phyloP scores from a whole-genome alignment of 2,329 filamentous ascomycete species.

The Aspergillus carbonarius region DNA sequence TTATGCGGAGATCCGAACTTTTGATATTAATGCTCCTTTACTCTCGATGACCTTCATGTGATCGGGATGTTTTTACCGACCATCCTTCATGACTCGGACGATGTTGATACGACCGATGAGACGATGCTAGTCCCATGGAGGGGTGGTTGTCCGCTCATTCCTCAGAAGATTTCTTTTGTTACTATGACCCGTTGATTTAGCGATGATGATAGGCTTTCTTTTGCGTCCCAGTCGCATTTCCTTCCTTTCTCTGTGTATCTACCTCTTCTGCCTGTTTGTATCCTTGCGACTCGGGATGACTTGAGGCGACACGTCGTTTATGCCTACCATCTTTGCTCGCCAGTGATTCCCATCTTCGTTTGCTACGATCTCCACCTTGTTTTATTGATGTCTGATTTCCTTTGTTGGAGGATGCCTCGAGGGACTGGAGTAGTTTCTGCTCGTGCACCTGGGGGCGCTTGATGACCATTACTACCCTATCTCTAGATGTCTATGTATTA shows the following conservation, averaged over 20 bases:
- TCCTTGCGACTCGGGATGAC: conserved; percentile 7
- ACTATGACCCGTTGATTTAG: conserved; percentile 11
- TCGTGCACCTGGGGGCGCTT: conserved; percentile 14
- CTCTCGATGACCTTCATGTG: conserved; percentile 6
- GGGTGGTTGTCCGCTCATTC: conserved; percentile 19
- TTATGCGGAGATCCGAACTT: conserved; percentile 17
- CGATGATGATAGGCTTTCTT: conserved; percentile 13
- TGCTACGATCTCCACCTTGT: background rate
- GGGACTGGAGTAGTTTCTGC: conserved; percentile 4
- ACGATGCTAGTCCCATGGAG: background rate
- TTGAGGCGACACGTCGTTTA: conserved; percentile 3
- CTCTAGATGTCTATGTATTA: conserved; percentile 11
- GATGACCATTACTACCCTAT: conserved; percentile 13
- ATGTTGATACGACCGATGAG: background rate
- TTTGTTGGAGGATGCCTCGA: conserved; percentile 18
- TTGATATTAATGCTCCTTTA: conserved; percentile 16
- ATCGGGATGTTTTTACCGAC: conserved; percentile 10
- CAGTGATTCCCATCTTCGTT: background rate
- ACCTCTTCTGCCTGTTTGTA: conserved; percentile 13
- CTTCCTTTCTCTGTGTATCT: conserved; percentile 6
- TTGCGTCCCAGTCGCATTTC: background rate
- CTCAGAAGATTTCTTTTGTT: conserved; percentile 16
- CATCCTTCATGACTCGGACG: conserved; percentile 7
- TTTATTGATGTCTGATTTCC: conserved; percentile 2
- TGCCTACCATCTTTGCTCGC: conserved; percentile 1